Evolutionary conservation across 306 rosid genomes (phyloP).

Genomic region (Carpinus fangiana): DNA sequence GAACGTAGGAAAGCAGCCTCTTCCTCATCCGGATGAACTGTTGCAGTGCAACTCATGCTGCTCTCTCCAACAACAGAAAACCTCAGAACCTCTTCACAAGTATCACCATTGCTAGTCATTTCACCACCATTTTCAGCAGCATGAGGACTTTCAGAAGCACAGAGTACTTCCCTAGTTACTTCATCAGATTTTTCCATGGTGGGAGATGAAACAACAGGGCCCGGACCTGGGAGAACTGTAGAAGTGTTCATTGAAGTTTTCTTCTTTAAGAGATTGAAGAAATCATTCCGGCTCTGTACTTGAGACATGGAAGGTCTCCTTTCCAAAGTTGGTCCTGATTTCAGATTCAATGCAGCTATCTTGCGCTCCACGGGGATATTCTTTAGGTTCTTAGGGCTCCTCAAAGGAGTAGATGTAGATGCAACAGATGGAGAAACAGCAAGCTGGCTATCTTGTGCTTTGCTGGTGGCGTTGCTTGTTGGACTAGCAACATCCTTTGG

Average conservation of each 20-base stretch:
- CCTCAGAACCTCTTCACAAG: conserved; percentile 47
- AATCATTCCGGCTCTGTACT: conserved; percentile 91
- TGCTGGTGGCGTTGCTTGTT: conserved; percentile 50
- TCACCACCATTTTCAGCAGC: conserved; percentile 53
- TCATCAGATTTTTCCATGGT: conserved; percentile 60
- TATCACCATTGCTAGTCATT: conserved; percentile 55
- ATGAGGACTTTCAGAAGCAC: conserved; percentile 49
- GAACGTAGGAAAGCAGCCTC: conserved; percentile 96
- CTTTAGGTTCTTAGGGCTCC: conserved; percentile 59
- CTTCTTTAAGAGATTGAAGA: conserved; percentile 82
- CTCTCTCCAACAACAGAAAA: conserved; percentile 41
- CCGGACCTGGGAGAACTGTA: conserved; percentile 53
- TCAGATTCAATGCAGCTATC: conserved; percentile 61
- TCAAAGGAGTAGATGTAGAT: conserved; percentile 58
- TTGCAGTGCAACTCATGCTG: conserved; percentile 39
- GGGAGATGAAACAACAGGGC: conserved; percentile 54
- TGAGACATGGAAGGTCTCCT: conserved; percentile 82
- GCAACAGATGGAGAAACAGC: conserved; percentile 63
- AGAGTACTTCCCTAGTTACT: conserved; percentile 43
- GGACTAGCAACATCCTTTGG: conserved; percentile 74
- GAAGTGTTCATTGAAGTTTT: conserved; percentile 61
- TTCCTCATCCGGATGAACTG: conserved; percentile 77
- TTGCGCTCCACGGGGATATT: conserved; percentile 65
- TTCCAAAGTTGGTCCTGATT: conserved; percentile 66
- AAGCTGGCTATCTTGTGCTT: conserved; percentile 57